Conservation (phyloP, 345 rosid genomes). For the Nasturtium officinale region DNA sequence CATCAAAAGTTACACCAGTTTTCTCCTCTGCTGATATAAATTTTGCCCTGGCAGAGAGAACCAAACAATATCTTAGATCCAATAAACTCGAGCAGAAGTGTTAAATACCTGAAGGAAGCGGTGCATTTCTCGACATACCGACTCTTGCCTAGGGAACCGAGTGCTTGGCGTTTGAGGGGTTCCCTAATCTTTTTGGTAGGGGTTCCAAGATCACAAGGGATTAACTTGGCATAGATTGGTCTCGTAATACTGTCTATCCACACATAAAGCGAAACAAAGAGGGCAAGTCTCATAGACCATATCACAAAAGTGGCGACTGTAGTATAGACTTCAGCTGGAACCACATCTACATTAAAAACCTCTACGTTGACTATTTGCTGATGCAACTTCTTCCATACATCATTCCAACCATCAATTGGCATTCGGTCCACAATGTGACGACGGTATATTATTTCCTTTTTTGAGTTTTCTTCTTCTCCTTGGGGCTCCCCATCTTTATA, state of each 20-base stretch:
- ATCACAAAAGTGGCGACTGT: constrained; percentile 83
- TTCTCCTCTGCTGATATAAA: constrained; percentile 95
- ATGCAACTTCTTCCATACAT: constrained; percentile 91
- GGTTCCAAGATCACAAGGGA: constrained; percentile 91
- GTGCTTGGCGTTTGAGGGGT: constrained; percentile 77
- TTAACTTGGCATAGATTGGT: constrained; percentile 85
- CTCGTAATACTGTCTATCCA: constrained; percentile 83
- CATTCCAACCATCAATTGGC: constrained; percentile 98
- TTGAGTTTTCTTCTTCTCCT: constrained; percentile 46
- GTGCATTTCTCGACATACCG: constrained; percentile 55
- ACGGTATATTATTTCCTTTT: constrained; percentile 68
- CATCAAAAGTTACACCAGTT: constrained; percentile 93
- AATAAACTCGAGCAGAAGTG: neutral
- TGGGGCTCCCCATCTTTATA: constrained; percentile 62
- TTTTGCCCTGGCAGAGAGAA: constrained; percentile 61
- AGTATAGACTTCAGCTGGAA: constrained; percentile 79
- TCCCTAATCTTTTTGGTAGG: constrained; percentile 53
- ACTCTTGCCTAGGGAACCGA: constrained; percentile 92
- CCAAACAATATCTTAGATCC: constrained; percentile 16
- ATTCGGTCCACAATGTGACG: constrained; percentile 87
- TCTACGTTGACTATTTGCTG: constrained; percentile 86
- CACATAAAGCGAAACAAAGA: constrained; percentile 66
- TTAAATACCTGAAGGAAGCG: neutral
- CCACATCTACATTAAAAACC: constrained; percentile 73
- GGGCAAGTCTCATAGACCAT: constrained; percentile 92